Conservation (phyloP, 306 rosid species). For the Medicago lupulina region DNA sequence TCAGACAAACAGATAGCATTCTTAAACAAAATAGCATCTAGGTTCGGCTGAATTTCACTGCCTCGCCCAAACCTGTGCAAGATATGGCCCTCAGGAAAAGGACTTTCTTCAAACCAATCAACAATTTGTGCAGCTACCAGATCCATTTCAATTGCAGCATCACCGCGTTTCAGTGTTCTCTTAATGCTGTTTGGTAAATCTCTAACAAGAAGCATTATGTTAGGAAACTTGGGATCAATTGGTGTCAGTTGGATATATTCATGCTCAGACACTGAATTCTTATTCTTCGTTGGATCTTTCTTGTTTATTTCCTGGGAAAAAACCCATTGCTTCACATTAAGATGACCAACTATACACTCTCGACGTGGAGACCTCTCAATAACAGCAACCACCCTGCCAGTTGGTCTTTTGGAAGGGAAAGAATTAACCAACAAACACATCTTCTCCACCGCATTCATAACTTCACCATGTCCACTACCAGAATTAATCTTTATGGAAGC, state of each 20-base stretch:
- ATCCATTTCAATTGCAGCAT: slow-evolving; percentile 68
- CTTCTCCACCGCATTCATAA: slow-evolving; percentile 53
- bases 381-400: slow-evolving; percentile 79
- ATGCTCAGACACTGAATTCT: slow-evolving; percentile 41
- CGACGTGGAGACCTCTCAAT: slow-evolving; percentile 70
- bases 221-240: slow-evolving; percentile 71
- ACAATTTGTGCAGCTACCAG: slow-evolving; percentile 72
- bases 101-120: slow-evolving; percentile 74
- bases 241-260: slow-evolving; percentile 73
- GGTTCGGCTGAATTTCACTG: slow-evolving; percentile 64
- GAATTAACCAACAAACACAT: slow-evolving; percentile 64
- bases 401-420: slow-evolving; percentile 81
- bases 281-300: slow-evolving; percentile 56
- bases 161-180: slow-evolving; percentile 66
- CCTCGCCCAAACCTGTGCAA: slow-evolving; percentile 73
- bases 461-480: slow-evolving; percentile 48
- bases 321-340: slow-evolving; percentile 58
- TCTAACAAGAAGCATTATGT: slow-evolving; percentile 58
- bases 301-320: slow-evolving; percentile 48
- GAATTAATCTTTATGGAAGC: slow-evolving; percentile 48
- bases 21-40: slow-evolving; percentile 79
- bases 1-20: slow-evolving; percentile 67
- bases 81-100: slow-evolving; percentile 65
- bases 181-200: slow-evolving; percentile 64
- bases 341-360: slow-evolving; percentile 72